These are phyloP conservation scores for Quercus agrifolia DNA, from an alignment of 306 rosid species.

Conservation along the genomic window DNA sequence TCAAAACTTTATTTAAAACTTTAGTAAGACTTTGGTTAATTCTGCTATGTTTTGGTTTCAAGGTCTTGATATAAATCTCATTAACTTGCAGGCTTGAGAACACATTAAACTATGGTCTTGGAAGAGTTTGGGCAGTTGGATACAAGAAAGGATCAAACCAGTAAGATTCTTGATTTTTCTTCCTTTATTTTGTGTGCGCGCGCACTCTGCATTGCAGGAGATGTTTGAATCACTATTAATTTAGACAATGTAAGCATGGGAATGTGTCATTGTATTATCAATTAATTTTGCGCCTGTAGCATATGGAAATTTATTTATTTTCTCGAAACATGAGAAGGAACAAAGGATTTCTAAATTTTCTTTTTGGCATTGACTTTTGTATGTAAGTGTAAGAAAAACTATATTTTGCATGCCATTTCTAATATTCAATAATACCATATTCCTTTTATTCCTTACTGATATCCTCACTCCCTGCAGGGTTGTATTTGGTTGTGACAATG, in stretches of 20 bases:
- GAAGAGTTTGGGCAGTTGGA: constrained; percentile 40
- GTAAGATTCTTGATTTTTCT: constrained; percentile 16
- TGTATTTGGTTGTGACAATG: constrained; percentile 32
- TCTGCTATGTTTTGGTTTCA: background rate
- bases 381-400: too few species aligned
- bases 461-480: constrained; percentile 10
- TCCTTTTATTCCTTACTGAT: background rate
- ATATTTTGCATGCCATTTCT: background rate
- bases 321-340: too few species aligned
- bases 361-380: background rate
- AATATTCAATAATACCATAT: background rate
- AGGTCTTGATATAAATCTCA: background rate
- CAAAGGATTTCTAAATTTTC: too few species aligned
- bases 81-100: constrained; percentile 27
- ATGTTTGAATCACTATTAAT: background rate
- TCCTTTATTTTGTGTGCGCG: background rate
- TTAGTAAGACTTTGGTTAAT: background rate
- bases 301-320: background rate
- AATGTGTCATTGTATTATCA: background rate
- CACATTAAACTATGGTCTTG: constrained; percentile 27
- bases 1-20: background rate
- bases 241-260: background rate
- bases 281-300: background rate
- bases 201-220: background rate
- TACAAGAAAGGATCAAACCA: constrained; percentile 25